Evolutionary conservation across 2,329 filamentous ascomycete species (phyloP).

Genomic region (Dactylellina parvicollis): DNA sequence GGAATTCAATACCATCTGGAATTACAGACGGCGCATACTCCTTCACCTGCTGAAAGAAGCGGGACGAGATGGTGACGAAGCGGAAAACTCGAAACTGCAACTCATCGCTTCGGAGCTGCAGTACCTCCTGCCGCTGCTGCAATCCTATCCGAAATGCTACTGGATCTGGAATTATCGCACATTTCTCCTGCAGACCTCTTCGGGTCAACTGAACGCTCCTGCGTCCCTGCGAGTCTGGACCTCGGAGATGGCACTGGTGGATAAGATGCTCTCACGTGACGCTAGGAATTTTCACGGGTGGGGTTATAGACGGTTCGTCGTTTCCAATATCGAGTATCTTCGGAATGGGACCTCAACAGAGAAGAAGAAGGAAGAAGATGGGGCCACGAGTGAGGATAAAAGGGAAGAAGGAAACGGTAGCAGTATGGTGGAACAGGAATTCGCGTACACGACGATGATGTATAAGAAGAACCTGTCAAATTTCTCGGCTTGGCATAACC

Average conservation of each 20-base stretch:
- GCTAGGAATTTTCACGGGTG: slow-evolving; percentile 95
- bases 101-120: slow-evolving; percentile 75
- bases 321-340: slow-evolving; percentile 75
- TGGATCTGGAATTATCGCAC: slow-evolving; percentile 98
- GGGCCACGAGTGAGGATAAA: no score
- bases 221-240: slow-evolving; percentile 77
- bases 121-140: slow-evolving; percentile 84
- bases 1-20: slow-evolving; percentile 92
- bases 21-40: slow-evolving; percentile 79
- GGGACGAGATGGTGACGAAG: no score
- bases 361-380: slow-evolving; percentile 45
- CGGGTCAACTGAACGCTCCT: slow-evolving; percentile 69
- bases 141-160: slow-evolving; percentile 94
- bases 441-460: slow-evolving; percentile 90
- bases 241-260: slow-evolving; percentile 81
- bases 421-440: slow-evolving; percentile 81
- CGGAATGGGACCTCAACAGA: slow-evolving; percentile 57
- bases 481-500: slow-evolving; percentile 96
- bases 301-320: slow-evolving; percentile 84
- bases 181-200: slow-evolving; percentile 82
- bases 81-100: slow-evolving; percentile 58
- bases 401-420: slow-evolving; percentile 59
- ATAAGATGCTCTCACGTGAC: slow-evolving; percentile 88
- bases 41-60: slow-evolving; percentile 66
- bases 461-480: slow-evolving; percentile 86